Base-by-base conservation (phyloP, 1,284 basidiomycete genomes). In the Mrakiaceae sp. region DNA sequence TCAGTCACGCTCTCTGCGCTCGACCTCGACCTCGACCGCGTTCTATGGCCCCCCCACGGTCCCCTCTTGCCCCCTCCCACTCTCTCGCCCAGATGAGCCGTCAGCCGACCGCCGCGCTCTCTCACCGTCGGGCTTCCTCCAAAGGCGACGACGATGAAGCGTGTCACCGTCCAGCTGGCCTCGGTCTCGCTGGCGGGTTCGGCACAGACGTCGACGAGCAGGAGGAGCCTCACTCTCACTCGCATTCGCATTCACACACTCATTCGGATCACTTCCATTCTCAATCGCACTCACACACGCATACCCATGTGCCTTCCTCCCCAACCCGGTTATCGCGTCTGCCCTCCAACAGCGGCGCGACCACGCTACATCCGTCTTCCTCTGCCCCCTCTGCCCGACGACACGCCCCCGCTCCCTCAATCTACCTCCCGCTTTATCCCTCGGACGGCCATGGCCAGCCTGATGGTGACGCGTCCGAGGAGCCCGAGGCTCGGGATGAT, bases 381-480 rank as follows among this genome's bases (percentile, higher is more conserved):
- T 42, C 59, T 11, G 53, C 60, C 5, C 44, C 54, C 5, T 42
- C 8, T 9, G 48, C 49, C 12, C 46, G 39, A 27, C 44, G 8
- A 39, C 60, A 40, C 10, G 49, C 46, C 27, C 9, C 55, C 12
- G 42, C 47, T 3, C 42, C 44, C 0, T 61, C 64, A 8, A 52
- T 50, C 12, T 66, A 54, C 58, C 43, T 58, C 9, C 63, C 63
- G 4, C 63, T 64, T 4, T 59, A 64, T 58, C 16, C 57, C n/a
- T 39, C 61, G n/a, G 2, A 51, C 43, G 14, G 1, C 50, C 46
- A 6, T 39, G 14, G 54, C 14, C 53, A 1, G 8, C n/a, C 52
- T 50, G 40, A 27, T 40, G 59, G 52, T 3, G 60, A 62, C 14
- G 47, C 53, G 11, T 40, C 49, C 8, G 50, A 57, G 43, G 10